Evolutionary conservation across 1,139 yeast genomes (phyloP).

Genomic region (Sugiyamaella paludigena): DNA sequence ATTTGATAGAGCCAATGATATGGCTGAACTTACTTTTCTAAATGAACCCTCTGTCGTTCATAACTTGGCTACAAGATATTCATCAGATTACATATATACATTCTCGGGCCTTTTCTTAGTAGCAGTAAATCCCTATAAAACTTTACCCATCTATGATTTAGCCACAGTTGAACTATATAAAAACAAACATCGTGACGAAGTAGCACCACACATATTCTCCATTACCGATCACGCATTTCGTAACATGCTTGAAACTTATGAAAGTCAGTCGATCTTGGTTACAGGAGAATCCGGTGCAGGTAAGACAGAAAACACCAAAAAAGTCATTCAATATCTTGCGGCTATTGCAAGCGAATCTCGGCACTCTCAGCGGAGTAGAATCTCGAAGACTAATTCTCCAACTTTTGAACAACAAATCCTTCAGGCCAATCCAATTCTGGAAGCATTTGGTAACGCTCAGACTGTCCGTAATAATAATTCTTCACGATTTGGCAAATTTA

Average conservation of each 20-base stretch:
- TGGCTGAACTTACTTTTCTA: constrained; percentile 92
- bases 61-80: constrained; percentile 74
- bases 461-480: constrained; percentile 93
- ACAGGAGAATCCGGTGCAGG: constrained; percentile 99
- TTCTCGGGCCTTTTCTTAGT: constrained; percentile 87
- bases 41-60: constrained; percentile 93
- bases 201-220: constrained; percentile 82
- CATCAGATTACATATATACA: constrained; percentile 74
- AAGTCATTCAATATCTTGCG: constrained; percentile 87
- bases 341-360: constrained; percentile 51
- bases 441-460: constrained; percentile 96
- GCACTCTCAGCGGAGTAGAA: constrained; percentile 12
- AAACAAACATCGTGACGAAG: constrained; percentile 44
- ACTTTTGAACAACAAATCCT: constrained; percentile 79
- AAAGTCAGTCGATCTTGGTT: constrained; percentile 86
- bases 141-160: constrained; percentile 68
- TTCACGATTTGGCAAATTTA: constrained; percentile 95
- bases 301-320: constrained; percentile 96
- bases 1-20: constrained; percentile 87
- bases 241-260: constrained; percentile 63
- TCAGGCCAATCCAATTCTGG: constrained; percentile 93
- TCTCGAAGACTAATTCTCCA: constrained; percentile 23
- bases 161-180: constrained; percentile 56
- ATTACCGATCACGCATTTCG: constrained; percentile 86
- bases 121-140: constrained; percentile 89